Evolutionary conservation across 306 rosid species (phyloP).

Genomic region (Phaseolus lunatus): DNA sequence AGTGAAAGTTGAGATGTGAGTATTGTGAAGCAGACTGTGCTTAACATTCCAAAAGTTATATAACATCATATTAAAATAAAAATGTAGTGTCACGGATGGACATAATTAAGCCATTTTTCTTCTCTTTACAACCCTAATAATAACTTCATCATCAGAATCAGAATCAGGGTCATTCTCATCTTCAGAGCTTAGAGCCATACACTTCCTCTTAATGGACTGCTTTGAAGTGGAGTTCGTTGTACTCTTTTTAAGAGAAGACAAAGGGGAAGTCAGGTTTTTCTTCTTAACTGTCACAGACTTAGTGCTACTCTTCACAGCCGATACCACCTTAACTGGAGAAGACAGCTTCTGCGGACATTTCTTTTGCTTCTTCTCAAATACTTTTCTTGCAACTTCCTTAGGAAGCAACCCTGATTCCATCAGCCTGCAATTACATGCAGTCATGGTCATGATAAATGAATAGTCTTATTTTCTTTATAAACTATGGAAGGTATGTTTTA

Average conservation of each 20-base stretch:
- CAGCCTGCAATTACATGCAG: constrained; percentile 68
- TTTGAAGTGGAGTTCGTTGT: constrained; percentile 49
- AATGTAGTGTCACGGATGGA: not conserved
- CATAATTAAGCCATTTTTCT: constrained; percentile 53
- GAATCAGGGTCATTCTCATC: constrained; percentile 56
- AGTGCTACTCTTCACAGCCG: constrained; percentile 47
- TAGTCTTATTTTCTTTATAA: not conserved
- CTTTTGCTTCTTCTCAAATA: constrained; percentile 71
- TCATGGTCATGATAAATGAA: not conserved
- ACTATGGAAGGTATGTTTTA: constrained; percentile 2
- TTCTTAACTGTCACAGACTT: constrained; percentile 59
- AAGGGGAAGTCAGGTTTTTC: constrained; percentile 44
- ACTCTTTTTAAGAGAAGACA: constrained; percentile 52
- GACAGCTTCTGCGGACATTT: constrained; percentile 55
- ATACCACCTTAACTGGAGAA: constrained; percentile 59
- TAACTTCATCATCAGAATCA: constrained; percentile 61
- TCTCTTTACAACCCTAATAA: constrained; percentile 48
- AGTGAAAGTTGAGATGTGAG: not conserved
- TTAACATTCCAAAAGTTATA: no score
- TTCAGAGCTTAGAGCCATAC: constrained; percentile 52
- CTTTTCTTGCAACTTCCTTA: constrained; percentile 67
- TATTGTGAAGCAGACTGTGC: not conserved
- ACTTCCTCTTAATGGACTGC: constrained; percentile 67
- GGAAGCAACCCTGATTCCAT: constrained; percentile 93
- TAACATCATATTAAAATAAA: constrained; percentile 28